Base-by-base conservation (phyloP, 805 yeast species). In the Ogataea thermomethanolica region DNA sequence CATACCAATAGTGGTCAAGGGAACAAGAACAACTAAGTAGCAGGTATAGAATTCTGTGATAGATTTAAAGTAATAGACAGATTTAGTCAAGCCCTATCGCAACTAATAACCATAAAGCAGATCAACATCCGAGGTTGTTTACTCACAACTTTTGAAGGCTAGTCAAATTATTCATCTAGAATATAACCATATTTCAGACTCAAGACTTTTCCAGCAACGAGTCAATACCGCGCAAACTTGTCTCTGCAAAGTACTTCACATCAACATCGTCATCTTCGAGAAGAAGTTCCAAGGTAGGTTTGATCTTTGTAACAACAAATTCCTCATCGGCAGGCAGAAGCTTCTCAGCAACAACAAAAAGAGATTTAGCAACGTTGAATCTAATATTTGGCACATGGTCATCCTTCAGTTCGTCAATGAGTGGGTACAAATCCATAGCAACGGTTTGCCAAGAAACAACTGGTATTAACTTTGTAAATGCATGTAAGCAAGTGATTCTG, bases 311-410 rank as follows among this genome's bases (percentile, higher is more conserved):
- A 29, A 67, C 57, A 22, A 81, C 70, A 33, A 75, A 54, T n/a
- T 62, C 55, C 53, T 59, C 49, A 9, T 59, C 39, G 28, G 63
- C 64, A 7, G 53, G 51, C 21, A 43, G 33, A 7, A 85, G 65
- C 11, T 79, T 69, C 54, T 78, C 76, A 6, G 79, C 79, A 25
- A 84, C 70, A 20, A 72, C 67, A 29, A 77, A 73, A 56, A 84
- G 79, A 11, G 95, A 77, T 64, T 88, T 89, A 21, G 99, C 97
- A 47, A 85, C 89, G 65, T 90, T 93, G 69, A 93, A 93, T 58
- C 97, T 77, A 48, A 93, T 90, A 63, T 93, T 93, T 53, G 99
- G 96, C 41, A 93, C 97, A 7, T 79, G 74, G 65, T 93, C 99
- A 27, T 70, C 71, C 28, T 80, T 71, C 53, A 91, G 71, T 35